Evolutionary conservation across 805 yeast species (phyloP).

Genomic region (Candida boidinii): DNA sequence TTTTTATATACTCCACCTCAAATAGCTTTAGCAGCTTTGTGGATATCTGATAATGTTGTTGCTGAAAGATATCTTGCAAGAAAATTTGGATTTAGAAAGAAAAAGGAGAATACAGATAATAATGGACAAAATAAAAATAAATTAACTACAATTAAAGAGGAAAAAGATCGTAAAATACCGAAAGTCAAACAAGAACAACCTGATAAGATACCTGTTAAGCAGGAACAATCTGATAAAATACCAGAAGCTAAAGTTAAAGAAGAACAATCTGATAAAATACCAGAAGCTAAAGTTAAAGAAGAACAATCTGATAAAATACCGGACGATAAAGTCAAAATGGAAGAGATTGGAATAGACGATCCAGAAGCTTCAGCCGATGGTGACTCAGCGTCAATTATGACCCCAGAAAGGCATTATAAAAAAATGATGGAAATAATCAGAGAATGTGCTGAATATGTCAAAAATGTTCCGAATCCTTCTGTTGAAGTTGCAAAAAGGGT

Average conservation of each 20-base stretch:
- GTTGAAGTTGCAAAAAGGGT: constrained; percentile 55
- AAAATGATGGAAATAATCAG: constrained; percentile 35
- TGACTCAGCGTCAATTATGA: constrained; percentile 6
- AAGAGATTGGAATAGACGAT: neutral
- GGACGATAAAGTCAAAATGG: constrained; percentile 7
- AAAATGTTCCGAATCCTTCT: constrained; percentile 34
- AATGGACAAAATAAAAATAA: no score
- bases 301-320: constrained; percentile 6
- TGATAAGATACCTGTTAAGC: no score
- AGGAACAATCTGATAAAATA: constrained; percentile 5
- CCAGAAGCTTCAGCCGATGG: constrained; percentile 3
- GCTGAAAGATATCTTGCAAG: constrained; percentile 58
- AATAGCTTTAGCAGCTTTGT: constrained; percentile 81
- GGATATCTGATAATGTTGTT: constrained; percentile 54
- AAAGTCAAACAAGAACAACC: no score
- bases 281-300: constrained; percentile 10
- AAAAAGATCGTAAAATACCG: no score
- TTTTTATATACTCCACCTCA: constrained; percentile 91
- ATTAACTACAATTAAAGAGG: constrained; percentile 4
- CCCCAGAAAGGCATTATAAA: constrained; percentile 29
- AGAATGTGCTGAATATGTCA: constrained; percentile 40
- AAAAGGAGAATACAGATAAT: constrained; percentile 11
- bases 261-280: no score
- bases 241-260: no score
- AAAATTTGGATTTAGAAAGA: constrained; percentile 38